Conservation (phyloP, 805 yeast genomes). For the Ogataea philodendri region DNA sequence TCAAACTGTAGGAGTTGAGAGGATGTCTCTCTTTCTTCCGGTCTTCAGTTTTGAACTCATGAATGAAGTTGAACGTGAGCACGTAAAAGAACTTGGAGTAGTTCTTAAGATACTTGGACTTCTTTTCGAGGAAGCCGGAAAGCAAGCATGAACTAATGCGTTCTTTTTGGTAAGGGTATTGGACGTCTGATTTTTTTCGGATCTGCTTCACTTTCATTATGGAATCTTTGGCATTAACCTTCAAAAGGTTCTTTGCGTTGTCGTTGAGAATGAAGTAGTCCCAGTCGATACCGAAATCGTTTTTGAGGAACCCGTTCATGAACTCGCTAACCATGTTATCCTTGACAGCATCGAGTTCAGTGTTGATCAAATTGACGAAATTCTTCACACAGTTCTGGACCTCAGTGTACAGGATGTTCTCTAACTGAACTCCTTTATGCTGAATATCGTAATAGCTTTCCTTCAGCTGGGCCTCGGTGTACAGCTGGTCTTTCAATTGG, state of each 20-base stretch:
- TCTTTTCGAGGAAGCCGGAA: constrained; percentile 58
- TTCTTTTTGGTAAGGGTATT: constrained; percentile 54
- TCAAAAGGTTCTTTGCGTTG: constrained; percentile 41
- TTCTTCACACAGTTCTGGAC: constrained; percentile 54
- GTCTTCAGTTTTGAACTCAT: constrained; percentile 60
- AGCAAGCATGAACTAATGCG: constrained; percentile 51
- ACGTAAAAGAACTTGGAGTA: constrained; percentile 65
- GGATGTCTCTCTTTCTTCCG: constrained; percentile 53
- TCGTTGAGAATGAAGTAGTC: constrained; percentile 56
- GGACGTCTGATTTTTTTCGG: constrained; percentile 48
- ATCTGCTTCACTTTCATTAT: constrained; percentile 34
- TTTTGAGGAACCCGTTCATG: constrained; percentile 47
- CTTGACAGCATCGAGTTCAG: constrained; percentile 48
- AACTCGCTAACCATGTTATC: constrained; percentile 54
- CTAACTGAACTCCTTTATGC: constrained; percentile 62
- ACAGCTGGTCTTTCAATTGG: constrained; percentile 61
- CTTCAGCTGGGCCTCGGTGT: constrained; percentile 63
- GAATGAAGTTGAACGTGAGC: constrained; percentile 62
- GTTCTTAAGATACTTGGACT: constrained; percentile 59
- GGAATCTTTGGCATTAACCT: constrained; percentile 34
- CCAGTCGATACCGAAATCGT: constrained; percentile 68
- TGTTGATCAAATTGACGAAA: constrained; percentile 50
- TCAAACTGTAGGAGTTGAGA: constrained; percentile 39
- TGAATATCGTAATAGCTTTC: constrained; percentile 66
- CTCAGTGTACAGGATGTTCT: constrained; percentile 58